Conservation (phyloP, 2,329 filamentous ascomycete genomes). For the Myriosclerotinia scirpicola region DNA sequence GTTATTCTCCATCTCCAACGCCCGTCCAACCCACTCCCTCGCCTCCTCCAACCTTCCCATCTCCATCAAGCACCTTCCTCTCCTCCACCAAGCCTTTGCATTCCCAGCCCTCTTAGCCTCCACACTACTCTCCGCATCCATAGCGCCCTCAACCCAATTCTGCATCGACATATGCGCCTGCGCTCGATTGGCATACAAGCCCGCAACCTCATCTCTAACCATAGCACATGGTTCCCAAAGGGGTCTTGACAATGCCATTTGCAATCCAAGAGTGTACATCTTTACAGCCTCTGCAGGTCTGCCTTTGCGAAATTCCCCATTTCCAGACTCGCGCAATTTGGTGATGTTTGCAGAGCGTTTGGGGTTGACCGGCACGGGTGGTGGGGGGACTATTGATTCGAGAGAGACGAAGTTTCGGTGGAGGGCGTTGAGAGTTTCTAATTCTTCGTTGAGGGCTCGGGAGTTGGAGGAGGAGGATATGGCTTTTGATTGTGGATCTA, state of each 20-base stretch:
- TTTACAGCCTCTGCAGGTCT: constrained; percentile 73
- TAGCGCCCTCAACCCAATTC: constrained; percentile 80
- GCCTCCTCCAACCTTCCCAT: constrained; percentile 89
- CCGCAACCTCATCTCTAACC: constrained; percentile 79
- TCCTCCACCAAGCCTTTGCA: constrained; percentile 91
- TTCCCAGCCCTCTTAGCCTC: constrained; percentile 86
- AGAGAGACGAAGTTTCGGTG: constrained; percentile 72
- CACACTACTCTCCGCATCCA: constrained; percentile 84
- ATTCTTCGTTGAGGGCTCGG: constrained; percentile 59
- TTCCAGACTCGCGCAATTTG: constrained; percentile 89
- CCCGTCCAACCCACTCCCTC: constrained; percentile 71
- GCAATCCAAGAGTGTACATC: constrained; percentile 80
- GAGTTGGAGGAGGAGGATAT: constrained; percentile 54
- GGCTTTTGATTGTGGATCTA: constrained; percentile 81
- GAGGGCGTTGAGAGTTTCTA: constrained; percentile 73
- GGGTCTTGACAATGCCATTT: constrained; percentile 82
- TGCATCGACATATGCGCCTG: constrained; percentile 84
- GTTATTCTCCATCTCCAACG: constrained; percentile 78
- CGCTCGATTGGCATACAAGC: constrained; percentile 80
- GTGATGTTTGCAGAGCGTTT: constrained; percentile 84
- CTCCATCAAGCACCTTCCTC: constrained; percentile 81
- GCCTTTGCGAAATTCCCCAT: constrained; percentile 76
- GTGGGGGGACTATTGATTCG: constrained; percentile 68
- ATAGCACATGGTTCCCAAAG: constrained; percentile 84
- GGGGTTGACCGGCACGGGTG: constrained; percentile 87